Percentiles rank a stretch among this genome's conserved stretches.
These are phyloP conservation scores for Albizia julibrissin DNA, from an alignment of 306 rosid genomes.

Conservation along the genomic window DNA sequence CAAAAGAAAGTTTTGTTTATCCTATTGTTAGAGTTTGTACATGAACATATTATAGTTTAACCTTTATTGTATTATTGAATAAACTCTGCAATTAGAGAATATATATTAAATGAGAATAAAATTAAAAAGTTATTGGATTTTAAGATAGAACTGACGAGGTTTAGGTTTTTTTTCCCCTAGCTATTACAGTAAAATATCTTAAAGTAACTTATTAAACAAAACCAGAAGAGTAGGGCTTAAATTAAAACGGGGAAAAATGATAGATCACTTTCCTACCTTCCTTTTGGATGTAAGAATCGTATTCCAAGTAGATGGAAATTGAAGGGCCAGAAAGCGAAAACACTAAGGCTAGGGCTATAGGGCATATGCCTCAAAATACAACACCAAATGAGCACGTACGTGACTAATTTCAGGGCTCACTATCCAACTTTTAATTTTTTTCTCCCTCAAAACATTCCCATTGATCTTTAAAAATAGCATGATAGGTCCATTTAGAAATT, in stretches of 20 bases:
- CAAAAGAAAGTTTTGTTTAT: no score
- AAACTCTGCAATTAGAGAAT: no score
- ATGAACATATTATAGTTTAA: no score
- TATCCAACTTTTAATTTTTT: not conserved
- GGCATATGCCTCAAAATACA: conserved; percentile 15
- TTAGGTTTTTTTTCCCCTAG: no score
- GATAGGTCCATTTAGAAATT: not conserved
- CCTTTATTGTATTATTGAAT: no score
- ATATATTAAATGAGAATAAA: no score
- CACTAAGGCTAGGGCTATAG: not conserved
- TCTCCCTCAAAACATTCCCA: not conserved
- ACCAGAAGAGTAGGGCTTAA: not conserved
- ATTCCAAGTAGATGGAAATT: conserved; percentile 31
- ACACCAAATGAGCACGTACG: conserved; percentile 12
- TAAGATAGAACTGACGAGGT: no score
- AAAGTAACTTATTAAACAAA: no score
- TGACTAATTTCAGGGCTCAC: not conserved
- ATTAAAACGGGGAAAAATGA: not conserved
- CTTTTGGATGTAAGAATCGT: conserved; percentile 29
- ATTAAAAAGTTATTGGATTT: no score
- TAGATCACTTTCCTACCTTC: not conserved
- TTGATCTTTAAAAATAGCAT: not conserved
- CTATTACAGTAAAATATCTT: no score
- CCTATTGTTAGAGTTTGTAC: no score
- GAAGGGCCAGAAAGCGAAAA: conserved; percentile 13